These are phyloP conservation scores for Termitomyces sp. DNA, from an alignment of 768 basidiomycete species.

Conservation along the genomic window DNA sequence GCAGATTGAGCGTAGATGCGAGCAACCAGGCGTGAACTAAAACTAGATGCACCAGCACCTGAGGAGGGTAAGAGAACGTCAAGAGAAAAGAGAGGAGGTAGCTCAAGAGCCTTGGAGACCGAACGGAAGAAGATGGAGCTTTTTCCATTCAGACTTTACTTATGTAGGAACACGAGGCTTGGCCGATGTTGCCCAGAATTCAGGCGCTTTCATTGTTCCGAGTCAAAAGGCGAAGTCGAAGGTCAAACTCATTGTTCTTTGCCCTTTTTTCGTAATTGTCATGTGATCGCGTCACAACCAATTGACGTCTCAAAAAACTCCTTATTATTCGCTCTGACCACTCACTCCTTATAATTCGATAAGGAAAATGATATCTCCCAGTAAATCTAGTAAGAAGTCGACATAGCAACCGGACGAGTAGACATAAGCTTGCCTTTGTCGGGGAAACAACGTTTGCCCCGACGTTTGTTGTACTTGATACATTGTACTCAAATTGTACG, in stretches of 20 bases:
- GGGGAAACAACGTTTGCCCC: background rate
- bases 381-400: background rate
- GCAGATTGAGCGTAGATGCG: background rate
- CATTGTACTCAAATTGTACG: too few relatives aligned
- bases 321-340: too few relatives aligned
- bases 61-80: slow-evolving; percentile 15
- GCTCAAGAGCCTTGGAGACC: slow-evolving; percentile 2
- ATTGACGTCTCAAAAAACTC: too few relatives aligned
- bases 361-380: background rate
- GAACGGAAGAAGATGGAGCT: background rate
- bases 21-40: slow-evolving; percentile 15
- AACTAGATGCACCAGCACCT: slow-evolving; percentile 20
- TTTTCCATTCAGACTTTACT: background rate
- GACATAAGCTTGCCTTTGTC: background rate
- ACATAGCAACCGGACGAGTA: background rate
- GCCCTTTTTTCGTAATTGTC: background rate
- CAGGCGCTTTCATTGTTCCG: slow-evolving; percentile 5
- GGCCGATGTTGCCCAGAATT: background rate
- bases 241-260: slow-evolving; percentile 7
- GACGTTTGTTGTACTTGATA: too few relatives aligned
- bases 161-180: slow-evolving; percentile 4
- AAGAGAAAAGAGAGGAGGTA: slow-evolving; percentile 11
- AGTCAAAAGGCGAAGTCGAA: background rate
- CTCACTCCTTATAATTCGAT: too few relatives aligned
- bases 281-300: background rate